Evolutionary conservation across 805 yeast species (phyloP), one percentile per base, ranked within the genome.

Genomic region (Saccharomyces eubayanus): DNA sequence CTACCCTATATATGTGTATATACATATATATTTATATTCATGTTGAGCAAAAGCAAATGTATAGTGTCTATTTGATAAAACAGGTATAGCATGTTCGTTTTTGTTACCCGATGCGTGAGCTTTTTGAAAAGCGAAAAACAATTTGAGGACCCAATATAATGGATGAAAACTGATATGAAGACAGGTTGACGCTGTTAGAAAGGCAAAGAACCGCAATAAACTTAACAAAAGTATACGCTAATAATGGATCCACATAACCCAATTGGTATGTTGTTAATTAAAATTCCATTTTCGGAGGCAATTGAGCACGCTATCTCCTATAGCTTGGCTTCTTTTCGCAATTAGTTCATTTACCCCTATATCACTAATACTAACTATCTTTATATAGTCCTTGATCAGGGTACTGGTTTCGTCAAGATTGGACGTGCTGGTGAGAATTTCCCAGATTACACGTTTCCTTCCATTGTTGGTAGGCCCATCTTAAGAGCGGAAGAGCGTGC

Each of bases 391-490:
- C 88, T 94, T 62, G 99, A 94, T 75, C 98, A 94, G 76, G 99
- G 99, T 75, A 94, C 99, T 50, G 99, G 99, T 54, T 94, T 94
- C 69, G 97, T 92, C 52, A 92, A 91, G 71, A 89, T 92, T 62
- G 99, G 99, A 55, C 82, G 96, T 66, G 97, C 95, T 40, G 97
- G 98, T 31, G 87, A 90, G 61, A 94, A 94, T 74, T 91, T 91
- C 78, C 99, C 99, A 29, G 98, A 94, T 71, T 84, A 84, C 74
- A 91, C 97, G 14, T 94, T 91, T 72, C 99, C 98, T 12, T 90
- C 97, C 24, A 89, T 94, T 61, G 98, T 94, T 20, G 99, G 99
- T 49, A 81, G 99, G 64, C 99, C 99, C 28, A 94, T 94, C 58
- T 76, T 94, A 58, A 82, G 99, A 68, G 98, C 99, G 2, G 99